Evolutionary conservation across 2,329 filamentous ascomycete species (phyloP).

Genomic region (Colletotrichum higginsianum): DNA sequence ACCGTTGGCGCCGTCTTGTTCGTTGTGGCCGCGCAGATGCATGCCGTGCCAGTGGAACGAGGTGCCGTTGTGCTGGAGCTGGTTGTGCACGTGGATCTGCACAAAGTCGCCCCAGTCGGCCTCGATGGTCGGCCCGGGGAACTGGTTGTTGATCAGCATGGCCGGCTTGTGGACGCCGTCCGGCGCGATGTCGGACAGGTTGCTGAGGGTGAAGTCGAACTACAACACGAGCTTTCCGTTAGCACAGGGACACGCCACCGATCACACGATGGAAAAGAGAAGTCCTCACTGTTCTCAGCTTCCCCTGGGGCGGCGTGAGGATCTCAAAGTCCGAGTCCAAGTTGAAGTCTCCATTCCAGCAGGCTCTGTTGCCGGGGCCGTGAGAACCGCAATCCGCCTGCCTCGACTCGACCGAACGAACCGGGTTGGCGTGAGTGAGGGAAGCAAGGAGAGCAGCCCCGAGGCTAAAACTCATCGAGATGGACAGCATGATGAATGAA

Average conservation of each 20-base stretch:
- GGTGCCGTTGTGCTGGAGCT: slow-evolving; percentile 66
- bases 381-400: slow-evolving; percentile 48
- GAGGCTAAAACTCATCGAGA: slow-evolving; percentile 20
- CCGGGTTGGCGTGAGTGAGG: slow-evolving; percentile 27
- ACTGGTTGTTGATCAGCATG: slow-evolving; percentile 64
- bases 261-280: too few relatives aligned
- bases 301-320: slow-evolving; percentile 46
- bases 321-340: slow-evolving; percentile 51
- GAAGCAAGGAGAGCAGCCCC: slow-evolving; percentile 33
- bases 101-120: slow-evolving; percentile 60
- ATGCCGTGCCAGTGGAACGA: slow-evolving; percentile 66
- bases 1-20: slow-evolving; percentile 61
- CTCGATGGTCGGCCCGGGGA: slow-evolving; percentile 67
- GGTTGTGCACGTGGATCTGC: slow-evolving; percentile 73
- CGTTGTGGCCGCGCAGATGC: slow-evolving; percentile 58
- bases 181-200: slow-evolving; percentile 43
- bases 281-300: slow-evolving; percentile 45
- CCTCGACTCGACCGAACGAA: slow-evolving; percentile 22
- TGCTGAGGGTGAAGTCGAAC: slow-evolving; percentile 49
- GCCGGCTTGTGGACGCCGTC: slow-evolving; percentile 47
- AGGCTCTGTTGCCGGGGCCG: slow-evolving; percentile 49
- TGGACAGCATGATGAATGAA: slow-evolving; percentile 26
- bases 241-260: too few relatives aligned
- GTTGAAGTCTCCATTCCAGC: slow-evolving; percentile 52
- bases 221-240: slow-evolving; percentile 24